Conservation (phyloP, 495 filamentous ascomycete species). For the Massariosphaeria phaeospora region DNA sequence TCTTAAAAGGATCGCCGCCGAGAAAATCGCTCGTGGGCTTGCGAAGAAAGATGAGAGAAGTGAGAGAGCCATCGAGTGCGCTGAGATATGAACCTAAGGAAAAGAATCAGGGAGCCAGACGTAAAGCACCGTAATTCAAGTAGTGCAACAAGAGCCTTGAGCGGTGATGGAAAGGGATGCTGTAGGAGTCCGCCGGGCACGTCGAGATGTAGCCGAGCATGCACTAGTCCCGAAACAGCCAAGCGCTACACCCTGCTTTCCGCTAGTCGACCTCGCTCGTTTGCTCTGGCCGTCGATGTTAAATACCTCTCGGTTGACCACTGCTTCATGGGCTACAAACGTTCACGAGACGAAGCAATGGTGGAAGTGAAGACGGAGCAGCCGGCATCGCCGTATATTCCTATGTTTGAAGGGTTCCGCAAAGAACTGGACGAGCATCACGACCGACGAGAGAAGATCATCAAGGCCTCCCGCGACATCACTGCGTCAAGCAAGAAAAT, state of each 20-base stretch:
- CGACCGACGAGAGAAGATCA: slow-evolving; percentile 81
- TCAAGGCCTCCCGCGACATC: slow-evolving; percentile 84
- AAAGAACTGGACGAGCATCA: slow-evolving; percentile 90
- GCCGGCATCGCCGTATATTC: slow-evolving; percentile 48
- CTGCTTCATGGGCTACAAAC: slow-evolving; percentile 31
- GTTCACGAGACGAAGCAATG: slow-evolving; percentile 28
- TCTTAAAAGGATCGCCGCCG: slow-evolving; percentile 63
- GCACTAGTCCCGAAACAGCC: neutral
- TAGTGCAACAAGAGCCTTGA: neutral
- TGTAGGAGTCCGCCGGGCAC: neutral
- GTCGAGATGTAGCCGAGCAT: neutral
- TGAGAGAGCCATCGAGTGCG: slow-evolving; percentile 17
- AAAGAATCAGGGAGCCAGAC: neutral
- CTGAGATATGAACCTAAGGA: neutral
- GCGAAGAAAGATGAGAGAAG: slow-evolving; percentile 27
- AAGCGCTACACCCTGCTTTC: too few species aligned
- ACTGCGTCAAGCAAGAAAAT: slow-evolving; percentile 96
- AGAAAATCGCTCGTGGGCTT: slow-evolving; percentile 50
- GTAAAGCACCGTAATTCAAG: neutral
- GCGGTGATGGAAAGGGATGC: neutral
- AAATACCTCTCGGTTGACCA: slow-evolving; percentile 1
- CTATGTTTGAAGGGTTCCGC: slow-evolving; percentile 82
- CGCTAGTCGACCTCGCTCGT: slow-evolving; percentile 18
- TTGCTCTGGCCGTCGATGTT: slow-evolving; percentile 33
- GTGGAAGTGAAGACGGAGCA: slow-evolving; percentile 28